phyloP scores from a whole-genome alignment of 2,329 filamentous ascomycete species.

The Coniella vitis region DNA sequence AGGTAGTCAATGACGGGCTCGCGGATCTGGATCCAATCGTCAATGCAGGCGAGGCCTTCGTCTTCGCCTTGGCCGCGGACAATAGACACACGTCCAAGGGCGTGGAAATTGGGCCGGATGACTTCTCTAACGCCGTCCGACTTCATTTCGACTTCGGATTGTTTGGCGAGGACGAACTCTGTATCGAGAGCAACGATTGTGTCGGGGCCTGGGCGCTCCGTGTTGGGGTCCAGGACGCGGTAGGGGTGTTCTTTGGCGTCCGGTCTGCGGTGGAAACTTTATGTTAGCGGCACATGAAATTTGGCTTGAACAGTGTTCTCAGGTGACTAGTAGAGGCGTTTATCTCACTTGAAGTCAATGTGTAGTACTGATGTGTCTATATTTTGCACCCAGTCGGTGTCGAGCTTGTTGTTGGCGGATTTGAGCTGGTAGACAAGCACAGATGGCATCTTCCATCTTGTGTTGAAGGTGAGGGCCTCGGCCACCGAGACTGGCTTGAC shows the following conservation, averaged over 20 bases:
- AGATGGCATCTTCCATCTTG: slow-evolving; percentile 86
- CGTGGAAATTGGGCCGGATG: slow-evolving; percentile 83
- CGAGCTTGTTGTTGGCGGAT: slow-evolving; percentile 71
- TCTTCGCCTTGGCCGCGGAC: slow-evolving; percentile 71
- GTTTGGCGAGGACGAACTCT: slow-evolving; percentile 88
- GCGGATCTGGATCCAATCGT: slow-evolving; percentile 90
- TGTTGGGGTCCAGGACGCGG: slow-evolving; percentile 45
- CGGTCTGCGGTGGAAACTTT: slow-evolving; percentile 27
- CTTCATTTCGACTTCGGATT: slow-evolving; percentile 93
- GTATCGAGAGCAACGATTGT: slow-evolving; percentile 87
- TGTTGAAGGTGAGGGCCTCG: slow-evolving; percentile 84
- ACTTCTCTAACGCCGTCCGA: slow-evolving; percentile 89
- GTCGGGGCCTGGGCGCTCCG: slow-evolving; percentile 62
- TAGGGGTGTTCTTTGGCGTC: slow-evolving; percentile 48
- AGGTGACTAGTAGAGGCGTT: not conserved
- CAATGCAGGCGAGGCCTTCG: slow-evolving; percentile 84
- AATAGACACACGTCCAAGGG: slow-evolving; percentile 87
- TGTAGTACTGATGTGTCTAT: slow-evolving; percentile 84
- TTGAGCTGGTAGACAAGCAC: slow-evolving; percentile 84
- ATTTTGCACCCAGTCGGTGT: slow-evolving; percentile 76
- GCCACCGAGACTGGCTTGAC: slow-evolving; percentile 73
- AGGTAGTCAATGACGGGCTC: slow-evolving; percentile 94
- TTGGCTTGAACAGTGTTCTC: too few relatives aligned
- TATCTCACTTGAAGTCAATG: slow-evolving; percentile 54
- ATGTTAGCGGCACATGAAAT: not conserved